Conservation (phyloP, 2,329 filamentous ascomycete species). For the Coniella lustricola region DNA sequence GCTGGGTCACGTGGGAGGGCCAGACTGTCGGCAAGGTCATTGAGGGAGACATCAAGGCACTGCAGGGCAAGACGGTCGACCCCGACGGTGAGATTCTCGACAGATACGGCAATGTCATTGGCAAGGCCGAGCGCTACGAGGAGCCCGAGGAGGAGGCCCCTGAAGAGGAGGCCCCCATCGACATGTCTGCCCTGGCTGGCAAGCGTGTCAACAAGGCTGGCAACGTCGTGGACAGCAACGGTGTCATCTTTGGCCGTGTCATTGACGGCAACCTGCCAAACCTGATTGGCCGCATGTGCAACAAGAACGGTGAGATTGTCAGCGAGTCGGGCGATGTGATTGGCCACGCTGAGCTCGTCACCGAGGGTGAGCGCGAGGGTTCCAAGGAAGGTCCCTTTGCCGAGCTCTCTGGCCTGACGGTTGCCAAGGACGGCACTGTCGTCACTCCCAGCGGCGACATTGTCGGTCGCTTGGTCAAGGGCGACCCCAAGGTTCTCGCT, state of each 20-base stretch:
- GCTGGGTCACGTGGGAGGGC: slow-evolving; percentile 43
- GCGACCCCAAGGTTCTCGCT: slow-evolving; percentile 64
- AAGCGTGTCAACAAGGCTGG: slow-evolving; percentile 68
- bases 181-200: slow-evolving; percentile 58
- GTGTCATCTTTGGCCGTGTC: slow-evolving; percentile 55
- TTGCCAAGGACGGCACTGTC: slow-evolving; percentile 63
- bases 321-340: slow-evolving; percentile 67
- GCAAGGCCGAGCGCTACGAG: slow-evolving; percentile 56
- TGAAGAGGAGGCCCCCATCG: slow-evolving; percentile 34
- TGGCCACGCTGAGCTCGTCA: slow-evolving; percentile 60
- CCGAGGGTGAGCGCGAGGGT: slow-evolving; percentile 58
- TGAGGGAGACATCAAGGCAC: slow-evolving; percentile 56
- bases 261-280: slow-evolving; percentile 59
- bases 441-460: slow-evolving; percentile 60
- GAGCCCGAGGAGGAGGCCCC: slow-evolving; percentile 38
- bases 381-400: slow-evolving; percentile 62
- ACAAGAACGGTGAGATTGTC: slow-evolving; percentile 64
- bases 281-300: slow-evolving; percentile 61
- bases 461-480: slow-evolving; percentile 64
- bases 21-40: slow-evolving; percentile 53
- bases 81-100: slow-evolving; percentile 64
- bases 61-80: slow-evolving; percentile 60
- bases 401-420: slow-evolving; percentile 56
- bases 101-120: slow-evolving; percentile 58
- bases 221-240: slow-evolving; percentile 48